A percentile compares a stretch with the other conserved stretches of the same genome.
Conservation (phyloP, 345 rosid genomes). For the Ailanthus altissimus region DNA sequence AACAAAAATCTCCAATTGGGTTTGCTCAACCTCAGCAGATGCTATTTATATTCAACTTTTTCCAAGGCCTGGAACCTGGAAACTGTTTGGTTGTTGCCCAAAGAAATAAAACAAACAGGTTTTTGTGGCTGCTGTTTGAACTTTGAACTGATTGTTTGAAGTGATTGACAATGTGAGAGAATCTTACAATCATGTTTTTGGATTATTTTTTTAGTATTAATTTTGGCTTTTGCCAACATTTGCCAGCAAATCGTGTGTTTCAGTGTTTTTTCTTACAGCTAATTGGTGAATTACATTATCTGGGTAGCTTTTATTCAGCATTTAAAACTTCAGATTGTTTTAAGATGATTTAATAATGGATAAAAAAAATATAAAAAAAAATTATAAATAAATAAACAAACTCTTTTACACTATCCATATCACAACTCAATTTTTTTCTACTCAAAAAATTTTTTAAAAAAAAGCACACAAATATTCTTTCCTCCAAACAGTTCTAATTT, state of each 20-base stretch:
- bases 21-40: not conserved
- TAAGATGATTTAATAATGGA: not conserved
- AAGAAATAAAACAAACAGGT: not conserved
- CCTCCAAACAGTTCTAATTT: no score
- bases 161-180: conserved; percentile 4
- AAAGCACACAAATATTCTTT: no score
- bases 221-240: not conserved
- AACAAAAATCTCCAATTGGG: not conserved
- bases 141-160: not conserved
- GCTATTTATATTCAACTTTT: not conserved
- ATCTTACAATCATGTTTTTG: not conserved
- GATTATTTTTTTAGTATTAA: not conserved
- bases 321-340: no score
- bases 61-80: not conserved
- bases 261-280: not conserved
- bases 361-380: not conserved
- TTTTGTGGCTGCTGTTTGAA: not conserved
- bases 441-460: no score
- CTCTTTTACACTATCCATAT: no score
- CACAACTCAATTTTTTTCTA: no score
- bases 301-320: no score
- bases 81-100: not conserved
- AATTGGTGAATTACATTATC: not conserved
- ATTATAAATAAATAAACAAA: no score
- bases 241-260: not conserved